Evolutionary conservation across 306 rosid genomes (phyloP).

Genomic region (Trifolium repens): DNA sequence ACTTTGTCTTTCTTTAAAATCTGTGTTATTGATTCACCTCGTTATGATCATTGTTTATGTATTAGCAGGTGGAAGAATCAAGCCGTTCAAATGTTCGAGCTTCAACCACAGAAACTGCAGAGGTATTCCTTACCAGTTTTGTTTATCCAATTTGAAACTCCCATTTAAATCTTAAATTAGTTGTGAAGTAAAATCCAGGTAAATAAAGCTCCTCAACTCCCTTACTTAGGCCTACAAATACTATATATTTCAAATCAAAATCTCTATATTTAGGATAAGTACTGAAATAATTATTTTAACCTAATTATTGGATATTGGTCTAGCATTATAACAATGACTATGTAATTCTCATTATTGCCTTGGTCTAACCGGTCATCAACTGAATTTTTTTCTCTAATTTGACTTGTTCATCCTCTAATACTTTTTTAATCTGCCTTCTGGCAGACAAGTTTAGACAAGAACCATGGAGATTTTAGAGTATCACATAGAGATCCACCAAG

Average conservation of each 20-base stretch:
- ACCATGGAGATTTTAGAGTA: conserved; percentile 58
- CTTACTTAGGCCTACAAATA: conserved; percentile 1
- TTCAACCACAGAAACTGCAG: conserved; percentile 57
- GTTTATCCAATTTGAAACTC: conserved; percentile 38
- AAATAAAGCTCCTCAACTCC: conserved; percentile 18
- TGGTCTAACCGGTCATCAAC: conserved; percentile 27
- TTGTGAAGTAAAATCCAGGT: conserved; percentile 4
- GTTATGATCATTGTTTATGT: conserved; percentile 29
- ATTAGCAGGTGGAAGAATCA: conserved; percentile 67
- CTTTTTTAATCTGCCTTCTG: conserved; percentile 37
- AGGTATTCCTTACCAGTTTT: conserved; percentile 50
- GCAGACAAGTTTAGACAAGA: conserved; percentile 66
- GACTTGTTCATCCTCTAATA: conserved; percentile 33
- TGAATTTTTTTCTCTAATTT: conserved; percentile 17
- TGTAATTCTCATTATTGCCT: conserved; percentile 26
- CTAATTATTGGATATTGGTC: conserved; percentile 19
- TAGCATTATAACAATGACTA: conserved; percentile 32
- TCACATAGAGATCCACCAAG: conserved; percentile 59
- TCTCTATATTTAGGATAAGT: conserved; percentile 24
- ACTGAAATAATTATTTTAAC: conserved; percentile 14
- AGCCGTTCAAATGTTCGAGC: conserved; percentile 48
- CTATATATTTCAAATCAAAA: conserved; percentile 19
- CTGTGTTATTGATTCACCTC: conserved; percentile 23
- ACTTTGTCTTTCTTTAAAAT: conserved; percentile 2
- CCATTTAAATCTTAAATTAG: conserved; percentile 19